Evolutionary conservation across 176 grass and related monocot species (phyloP).

Genomic region (Stipa capillata): DNA sequence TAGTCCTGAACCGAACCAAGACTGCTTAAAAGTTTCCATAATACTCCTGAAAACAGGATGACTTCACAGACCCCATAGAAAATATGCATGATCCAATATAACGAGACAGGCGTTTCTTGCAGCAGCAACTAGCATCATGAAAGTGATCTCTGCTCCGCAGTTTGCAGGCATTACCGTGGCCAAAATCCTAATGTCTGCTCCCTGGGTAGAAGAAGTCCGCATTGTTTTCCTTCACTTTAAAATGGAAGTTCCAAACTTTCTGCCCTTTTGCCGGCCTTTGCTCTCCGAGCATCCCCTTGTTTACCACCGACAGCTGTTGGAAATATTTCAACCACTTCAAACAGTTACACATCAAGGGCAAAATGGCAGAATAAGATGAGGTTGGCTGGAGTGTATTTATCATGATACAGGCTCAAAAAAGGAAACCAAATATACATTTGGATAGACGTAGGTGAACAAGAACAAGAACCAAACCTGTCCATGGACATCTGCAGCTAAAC

Average conservation of each 20-base stretch:
- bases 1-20: background rate
- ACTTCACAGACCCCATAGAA: background rate
- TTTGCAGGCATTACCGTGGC: background rate
- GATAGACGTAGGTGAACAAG: background rate
- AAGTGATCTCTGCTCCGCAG: background rate
- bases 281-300: constrained; percentile 36
- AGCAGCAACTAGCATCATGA: background rate
- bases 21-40: background rate
- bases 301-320: constrained; percentile 54
- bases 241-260: constrained; percentile 83
- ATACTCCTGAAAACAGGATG: background rate
- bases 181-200: constrained; percentile 39
- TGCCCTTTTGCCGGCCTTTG: constrained; percentile 6
- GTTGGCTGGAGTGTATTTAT: background rate
- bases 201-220: constrained; percentile 79
- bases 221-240: constrained; percentile 74
- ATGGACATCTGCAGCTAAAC: constrained; percentile 88
- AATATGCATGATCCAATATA: no score
- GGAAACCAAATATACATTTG: background rate
- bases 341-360: background rate
- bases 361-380: background rate
- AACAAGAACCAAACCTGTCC: constrained; percentile 56
- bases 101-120: no score
- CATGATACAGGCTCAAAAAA: background rate
- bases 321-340: constrained; percentile 5